Evolutionary conservation across 495 filamentous ascomycete species (phyloP).

Genomic region (Bombardia bombarda): DNA sequence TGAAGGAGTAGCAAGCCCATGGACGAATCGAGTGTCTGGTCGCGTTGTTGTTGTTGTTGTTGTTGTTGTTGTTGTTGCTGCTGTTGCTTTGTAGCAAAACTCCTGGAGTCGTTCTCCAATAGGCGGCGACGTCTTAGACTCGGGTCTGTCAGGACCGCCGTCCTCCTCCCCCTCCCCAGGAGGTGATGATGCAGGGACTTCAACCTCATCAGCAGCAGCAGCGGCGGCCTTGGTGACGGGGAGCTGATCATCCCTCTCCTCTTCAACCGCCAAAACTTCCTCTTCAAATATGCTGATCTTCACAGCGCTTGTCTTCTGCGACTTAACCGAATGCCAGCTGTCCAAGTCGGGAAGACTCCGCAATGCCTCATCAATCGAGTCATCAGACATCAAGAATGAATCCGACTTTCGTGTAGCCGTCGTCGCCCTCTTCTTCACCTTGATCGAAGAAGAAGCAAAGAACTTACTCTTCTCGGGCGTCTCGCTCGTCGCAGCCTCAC

Average conservation of each 20-base stretch:
- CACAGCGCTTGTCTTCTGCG: no score
- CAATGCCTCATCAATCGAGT: conserved; percentile 38
- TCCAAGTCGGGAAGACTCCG: conserved; percentile 32
- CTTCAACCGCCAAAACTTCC: neutral
- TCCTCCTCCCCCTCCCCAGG: neutral
- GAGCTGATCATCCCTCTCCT: neutral
- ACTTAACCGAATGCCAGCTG: conserved; percentile 12
- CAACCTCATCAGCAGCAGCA: conserved; percentile 13
- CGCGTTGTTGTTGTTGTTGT: no score
- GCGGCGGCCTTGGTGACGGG: no score
- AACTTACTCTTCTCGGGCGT: conserved; percentile 32
- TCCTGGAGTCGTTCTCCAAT: conserved; percentile 6
- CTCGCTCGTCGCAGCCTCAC: conserved; percentile 10
- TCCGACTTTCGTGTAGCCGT: conserved; percentile 21
- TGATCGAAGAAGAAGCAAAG: conserved; percentile 24
- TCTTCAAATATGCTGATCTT: no score
- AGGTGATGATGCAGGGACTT: conserved; percentile 22
- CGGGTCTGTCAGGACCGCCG: neutral
- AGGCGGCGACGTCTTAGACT: conserved; percentile 11
- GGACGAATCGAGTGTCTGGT: conserved; percentile 13
- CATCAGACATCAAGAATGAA: conserved; percentile 35
- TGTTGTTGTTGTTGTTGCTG: no score
- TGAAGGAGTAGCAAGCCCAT: conserved; percentile 24
- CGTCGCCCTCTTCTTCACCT: conserved; percentile 8
- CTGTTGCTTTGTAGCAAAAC: conserved; percentile 20